Evolutionary conservation across 805 yeast genomes (phyloP).

Genomic region (Lipomyces spencermartinsiae): DNA sequence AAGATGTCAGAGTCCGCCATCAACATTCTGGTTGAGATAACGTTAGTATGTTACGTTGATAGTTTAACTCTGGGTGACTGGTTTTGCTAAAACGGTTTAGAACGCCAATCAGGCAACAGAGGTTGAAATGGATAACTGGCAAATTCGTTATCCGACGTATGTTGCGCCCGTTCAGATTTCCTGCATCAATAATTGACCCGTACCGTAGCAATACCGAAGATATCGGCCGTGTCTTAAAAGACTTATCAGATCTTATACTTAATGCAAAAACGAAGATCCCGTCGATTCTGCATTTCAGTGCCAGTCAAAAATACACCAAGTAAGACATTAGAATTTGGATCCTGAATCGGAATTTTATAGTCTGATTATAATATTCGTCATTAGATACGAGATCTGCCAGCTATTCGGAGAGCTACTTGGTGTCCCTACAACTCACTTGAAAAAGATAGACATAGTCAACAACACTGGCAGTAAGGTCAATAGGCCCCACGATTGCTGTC

Average conservation of each 20-base stretch:
- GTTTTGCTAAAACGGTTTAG: constrained; percentile 3
- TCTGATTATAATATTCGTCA: background rate
- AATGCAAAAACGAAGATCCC: constrained; percentile 13
- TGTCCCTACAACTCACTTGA: constrained; percentile 27
- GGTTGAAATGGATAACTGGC: constrained; percentile 34
- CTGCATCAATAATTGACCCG: background rate
- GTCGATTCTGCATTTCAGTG: constrained; percentile 28
- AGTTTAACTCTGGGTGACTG: background rate
- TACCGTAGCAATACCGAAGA: constrained; percentile 19
- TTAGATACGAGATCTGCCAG: constrained; percentile 32
- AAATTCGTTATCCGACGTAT: constrained; percentile 34
- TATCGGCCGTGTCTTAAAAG: constrained; percentile 19
- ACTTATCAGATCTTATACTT: constrained; percentile 18
- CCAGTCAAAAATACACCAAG: constrained; percentile 33
- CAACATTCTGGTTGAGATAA: constrained; percentile 28
- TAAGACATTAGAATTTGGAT: constrained; percentile 10
- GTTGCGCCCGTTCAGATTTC: background rate
- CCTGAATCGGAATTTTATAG: background rate
- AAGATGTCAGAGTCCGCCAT: constrained; percentile 26
- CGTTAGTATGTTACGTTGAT: constrained; percentile 13
- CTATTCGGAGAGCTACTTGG: constrained; percentile 34
- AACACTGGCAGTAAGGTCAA: background rate
- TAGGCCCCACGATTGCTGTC: constrained; percentile 28
- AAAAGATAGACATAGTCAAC: constrained; percentile 12
- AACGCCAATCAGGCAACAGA: constrained; percentile 15